phyloP scores from a whole-genome alignment of 257 asterid species.

The Solanum tacnaense region DNA sequence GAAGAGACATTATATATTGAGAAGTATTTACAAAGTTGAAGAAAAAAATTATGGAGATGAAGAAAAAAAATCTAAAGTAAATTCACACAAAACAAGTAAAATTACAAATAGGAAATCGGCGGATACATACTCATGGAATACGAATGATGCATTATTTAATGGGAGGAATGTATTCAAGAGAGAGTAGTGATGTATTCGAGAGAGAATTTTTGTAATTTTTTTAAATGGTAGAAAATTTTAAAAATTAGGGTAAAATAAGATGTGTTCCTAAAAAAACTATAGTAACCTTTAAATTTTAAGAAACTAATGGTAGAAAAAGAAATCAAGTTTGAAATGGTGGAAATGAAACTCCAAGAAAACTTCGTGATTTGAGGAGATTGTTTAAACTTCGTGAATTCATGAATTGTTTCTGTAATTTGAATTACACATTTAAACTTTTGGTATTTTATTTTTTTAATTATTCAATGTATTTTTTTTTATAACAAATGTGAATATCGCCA shows the following conservation, averaged over 20 bases:
- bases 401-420: neutral
- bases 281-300: too few relatives aligned
- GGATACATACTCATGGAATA: too few relatives aligned
- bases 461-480: too few relatives aligned
- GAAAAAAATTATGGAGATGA: neutral
- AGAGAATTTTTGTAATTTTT: neutral
- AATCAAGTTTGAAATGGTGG: neutral
- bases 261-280: neutral
- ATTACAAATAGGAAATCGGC: too few relatives aligned
- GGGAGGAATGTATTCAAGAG: neutral
- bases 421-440: too few relatives aligned
- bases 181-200: neutral
- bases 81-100: too few relatives aligned
- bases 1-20: neutral
- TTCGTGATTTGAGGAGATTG: neutral
- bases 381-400: neutral
- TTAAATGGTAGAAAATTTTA: rapidly evolving
- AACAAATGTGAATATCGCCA: neutral
- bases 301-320: too few relatives aligned
- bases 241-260: too few relatives aligned
- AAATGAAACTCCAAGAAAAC: neutral
- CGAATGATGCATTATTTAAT: too few relatives aligned
- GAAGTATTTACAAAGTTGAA: neutral
- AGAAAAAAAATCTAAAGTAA: neutral
- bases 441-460: too few relatives aligned